These are phyloP conservation scores for Grigorovia yakushimaensis DNA, from an alignment of 805 yeast species.

Conservation along the genomic window DNA sequence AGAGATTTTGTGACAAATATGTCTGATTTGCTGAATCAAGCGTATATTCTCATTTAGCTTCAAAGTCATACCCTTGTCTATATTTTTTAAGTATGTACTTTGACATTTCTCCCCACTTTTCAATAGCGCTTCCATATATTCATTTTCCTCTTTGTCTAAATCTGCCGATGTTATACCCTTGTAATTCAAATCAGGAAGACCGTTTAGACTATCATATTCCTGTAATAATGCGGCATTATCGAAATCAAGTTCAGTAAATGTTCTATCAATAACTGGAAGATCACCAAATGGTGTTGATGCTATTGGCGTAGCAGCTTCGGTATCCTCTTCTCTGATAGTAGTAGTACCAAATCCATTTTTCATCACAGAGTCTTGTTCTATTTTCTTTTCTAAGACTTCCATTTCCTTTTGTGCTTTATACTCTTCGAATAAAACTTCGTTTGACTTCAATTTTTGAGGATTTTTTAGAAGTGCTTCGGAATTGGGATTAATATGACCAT, in stretches of 20 bases:
- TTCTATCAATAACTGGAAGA: conserved; percentile 23
- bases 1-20: conserved; percentile 78
- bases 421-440: conserved; percentile 27
- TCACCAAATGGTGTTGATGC: neutral
- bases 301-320: conserved; percentile 5
- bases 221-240: conserved; percentile 54
- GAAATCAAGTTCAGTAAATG: conserved; percentile 37
- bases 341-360: conserved; percentile 30
- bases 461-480: conserved; percentile 63
- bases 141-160: conserved; percentile 37
- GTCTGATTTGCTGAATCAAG: conserved; percentile 80
- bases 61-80: conserved; percentile 48
- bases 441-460: conserved; percentile 56
- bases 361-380: conserved; percentile 31
- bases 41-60: conserved; percentile 56
- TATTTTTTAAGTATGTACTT: conserved; percentile 30
- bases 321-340: conserved; percentile 28
- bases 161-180: conserved; percentile 42
- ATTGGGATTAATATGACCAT: conserved; percentile 48
- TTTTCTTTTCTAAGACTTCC: conserved; percentile 18
- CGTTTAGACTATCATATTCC: conserved; percentile 80
- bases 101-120: conserved; percentile 32
- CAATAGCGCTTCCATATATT: conserved; percentile 32
- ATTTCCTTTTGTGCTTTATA: conserved; percentile 24
- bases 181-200: conserved; percentile 57